Evolutionary conservation across 352 stramenopile species (phyloP).

Genomic region (Phytophthora sansomeana): DNA sequence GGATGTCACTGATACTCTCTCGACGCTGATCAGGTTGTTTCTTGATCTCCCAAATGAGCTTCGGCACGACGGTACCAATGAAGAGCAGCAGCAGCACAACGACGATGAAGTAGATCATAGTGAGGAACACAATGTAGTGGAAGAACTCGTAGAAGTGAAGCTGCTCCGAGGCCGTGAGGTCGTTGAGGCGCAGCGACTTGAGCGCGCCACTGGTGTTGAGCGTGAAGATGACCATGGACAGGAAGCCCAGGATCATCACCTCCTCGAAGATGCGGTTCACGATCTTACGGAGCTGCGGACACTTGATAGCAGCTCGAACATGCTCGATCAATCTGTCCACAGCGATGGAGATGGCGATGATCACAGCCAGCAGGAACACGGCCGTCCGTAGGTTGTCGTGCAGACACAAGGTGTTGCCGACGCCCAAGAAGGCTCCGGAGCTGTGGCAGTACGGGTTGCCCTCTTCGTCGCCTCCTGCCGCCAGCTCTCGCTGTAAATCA

Average conservation of each 20-base stretch:
- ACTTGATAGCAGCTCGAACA: conserved; percentile 65
- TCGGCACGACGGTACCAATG: conserved; percentile 84
- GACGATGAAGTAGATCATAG: conserved; percentile 91
- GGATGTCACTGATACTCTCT: conserved; percentile 39
- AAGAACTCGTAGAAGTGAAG: conserved; percentile 92
- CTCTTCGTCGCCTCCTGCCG: conserved; percentile 14
- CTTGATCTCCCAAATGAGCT: conserved; percentile 75
- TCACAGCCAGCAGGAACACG: conserved; percentile 81
- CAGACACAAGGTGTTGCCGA: conserved; percentile 83
- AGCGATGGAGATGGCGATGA: conserved; percentile 75
- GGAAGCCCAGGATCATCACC: conserved; percentile 90
- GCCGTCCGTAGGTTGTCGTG: conserved; percentile 75
- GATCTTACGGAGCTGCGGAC: conserved; percentile 83
- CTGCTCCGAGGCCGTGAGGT: conserved; percentile 63
- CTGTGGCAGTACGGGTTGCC: conserved; percentile 51
- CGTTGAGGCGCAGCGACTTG: conserved; percentile 53
- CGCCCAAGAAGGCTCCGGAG: conserved; percentile 73
- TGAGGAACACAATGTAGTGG: conserved; percentile 91
- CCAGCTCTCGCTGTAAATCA: conserved; percentile 17
- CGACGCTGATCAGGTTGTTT: conserved; percentile 34
- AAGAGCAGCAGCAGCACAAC: conserved; percentile 87
- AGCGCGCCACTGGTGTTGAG: conserved; percentile 85
- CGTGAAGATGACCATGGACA: conserved; percentile 91
- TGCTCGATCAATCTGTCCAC: conserved; percentile 65
- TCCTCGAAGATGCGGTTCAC: conserved; percentile 90